Evolutionary conservation across 2,329 filamentous ascomycete genomes (phyloP).

Genomic region (Alternaria solani): DNA sequence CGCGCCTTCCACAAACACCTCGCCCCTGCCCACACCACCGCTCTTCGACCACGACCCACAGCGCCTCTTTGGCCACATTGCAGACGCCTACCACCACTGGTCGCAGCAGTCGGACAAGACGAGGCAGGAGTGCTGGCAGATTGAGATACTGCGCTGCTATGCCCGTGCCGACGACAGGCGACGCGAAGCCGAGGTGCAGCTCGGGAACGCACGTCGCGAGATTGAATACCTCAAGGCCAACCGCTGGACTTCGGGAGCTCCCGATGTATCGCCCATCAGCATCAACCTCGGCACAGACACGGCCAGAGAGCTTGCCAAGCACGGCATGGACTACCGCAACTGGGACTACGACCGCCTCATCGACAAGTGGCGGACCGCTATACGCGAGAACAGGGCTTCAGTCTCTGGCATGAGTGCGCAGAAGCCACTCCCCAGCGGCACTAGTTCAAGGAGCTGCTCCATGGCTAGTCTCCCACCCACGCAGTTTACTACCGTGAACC

Average conservation of each 20-base stretch:
- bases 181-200: slow-evolving; percentile 47
- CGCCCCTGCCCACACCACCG: slow-evolving; percentile 49
- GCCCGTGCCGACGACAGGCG: slow-evolving; percentile 52
- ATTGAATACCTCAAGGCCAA: slow-evolving; percentile 52
- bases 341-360: slow-evolving; percentile 54
- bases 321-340: slow-evolving; percentile 49
- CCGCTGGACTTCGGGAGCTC: slow-evolving; percentile 35
- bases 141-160: slow-evolving; percentile 57
- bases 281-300: slow-evolving; percentile 49
- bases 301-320: slow-evolving; percentile 50
- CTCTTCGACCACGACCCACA: slow-evolving; percentile 68
- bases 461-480: slow-evolving; percentile 41
- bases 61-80: slow-evolving; percentile 76
- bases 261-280: slow-evolving; percentile 44
- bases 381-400: slow-evolving; percentile 43
- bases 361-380: slow-evolving; percentile 50
- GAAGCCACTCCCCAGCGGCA: slow-evolving; percentile 38
- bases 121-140: slow-evolving; percentile 55
- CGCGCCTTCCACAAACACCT: slow-evolving; percentile 39
- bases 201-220: slow-evolving; percentile 53
- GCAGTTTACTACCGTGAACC: slow-evolving; percentile 30
- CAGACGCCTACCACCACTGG: slow-evolving; percentile 82
- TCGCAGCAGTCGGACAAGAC: slow-evolving; percentile 64
- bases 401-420: slow-evolving; percentile 46
- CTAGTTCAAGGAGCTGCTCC: slow-evolving; percentile 36